Evolutionary conservation across 768 basidiomycete genomes (phyloP).

Genomic region (Coprinopsis cinerea): DNA sequence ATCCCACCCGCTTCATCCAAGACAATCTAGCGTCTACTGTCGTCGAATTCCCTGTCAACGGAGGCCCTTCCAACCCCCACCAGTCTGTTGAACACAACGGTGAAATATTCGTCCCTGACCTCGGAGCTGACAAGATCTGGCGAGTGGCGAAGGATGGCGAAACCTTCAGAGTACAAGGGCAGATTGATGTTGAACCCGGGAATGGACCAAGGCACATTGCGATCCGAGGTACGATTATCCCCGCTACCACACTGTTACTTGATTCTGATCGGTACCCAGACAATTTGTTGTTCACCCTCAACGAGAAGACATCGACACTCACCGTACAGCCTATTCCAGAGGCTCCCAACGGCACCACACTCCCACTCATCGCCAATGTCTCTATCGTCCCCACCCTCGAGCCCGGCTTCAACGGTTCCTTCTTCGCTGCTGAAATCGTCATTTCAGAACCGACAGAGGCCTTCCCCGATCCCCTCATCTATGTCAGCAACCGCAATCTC

Average conservation of each 20-base stretch:
- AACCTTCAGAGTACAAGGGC: slow-evolving; percentile 50
- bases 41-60: slow-evolving; percentile 48
- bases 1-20: slow-evolving; percentile 27
- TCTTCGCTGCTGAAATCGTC: slow-evolving; percentile 60
- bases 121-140: slow-evolving; percentile 68
- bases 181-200: slow-evolving; percentile 52
- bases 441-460: slow-evolving; percentile 40
- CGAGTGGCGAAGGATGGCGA: slow-evolving; percentile 40
- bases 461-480: slow-evolving; percentile 53
- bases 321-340: slow-evolving; percentile 53
- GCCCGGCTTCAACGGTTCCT: slow-evolving; percentile 24
- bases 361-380: slow-evolving; percentile 39
- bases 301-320: slow-evolving; percentile 52
- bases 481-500: slow-evolving; percentile 62
- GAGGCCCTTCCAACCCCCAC: slow-evolving; percentile 56
- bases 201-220: slow-evolving; percentile 53
- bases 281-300: slow-evolving; percentile 44
- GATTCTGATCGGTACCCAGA: no score
- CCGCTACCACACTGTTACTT: neutral
- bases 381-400: slow-evolving; percentile 41
- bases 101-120: slow-evolving; percentile 61
- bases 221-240: slow-evolving; percentile 24
- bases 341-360: slow-evolving; percentile 45
- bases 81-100: slow-evolving; percentile 50
- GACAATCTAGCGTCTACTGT: slow-evolving; percentile 23